Evolutionary conservation across 2,329 filamentous ascomycete genomes (phyloP).

Genomic region (Sporothrix curviconia): DNA sequence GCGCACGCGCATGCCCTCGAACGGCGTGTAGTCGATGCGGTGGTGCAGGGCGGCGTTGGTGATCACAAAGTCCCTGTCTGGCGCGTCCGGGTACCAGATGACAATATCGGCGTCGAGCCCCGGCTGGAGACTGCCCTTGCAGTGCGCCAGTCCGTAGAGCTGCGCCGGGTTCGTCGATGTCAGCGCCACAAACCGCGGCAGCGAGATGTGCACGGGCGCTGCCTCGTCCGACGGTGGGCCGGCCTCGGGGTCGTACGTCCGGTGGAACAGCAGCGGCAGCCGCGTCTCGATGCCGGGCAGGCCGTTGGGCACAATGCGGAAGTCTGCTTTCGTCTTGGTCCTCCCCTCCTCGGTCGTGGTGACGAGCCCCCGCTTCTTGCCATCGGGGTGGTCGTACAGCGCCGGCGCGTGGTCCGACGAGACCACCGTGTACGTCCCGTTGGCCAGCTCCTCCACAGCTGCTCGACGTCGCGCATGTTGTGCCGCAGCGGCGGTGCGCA

Average conservation of each 20-base stretch:
- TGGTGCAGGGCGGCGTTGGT: conserved; percentile 50
- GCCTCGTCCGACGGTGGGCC: conserved; percentile 16
- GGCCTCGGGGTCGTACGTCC: conserved; percentile 15
- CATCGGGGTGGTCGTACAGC: conserved; percentile 38
- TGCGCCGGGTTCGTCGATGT: conserved; percentile 50
- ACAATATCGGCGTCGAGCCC: conserved; percentile 51
- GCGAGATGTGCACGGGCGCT: conserved; percentile 29
- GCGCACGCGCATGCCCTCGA: conserved; percentile 47
- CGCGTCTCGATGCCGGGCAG: conserved; percentile 52
- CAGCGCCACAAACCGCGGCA: conserved; percentile 47
- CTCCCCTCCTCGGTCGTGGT: neutral
- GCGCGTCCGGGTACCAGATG: conserved; percentile 48
- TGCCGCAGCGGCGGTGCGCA: conserved; percentile 46
- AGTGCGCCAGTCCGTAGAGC: conserved; percentile 47
- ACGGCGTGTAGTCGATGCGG: conserved; percentile 56
- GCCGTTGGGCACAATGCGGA: conserved; percentile 53
- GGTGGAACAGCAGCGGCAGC: conserved; percentile 39
- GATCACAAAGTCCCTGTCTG: neutral
- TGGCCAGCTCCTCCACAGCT: conserved; percentile 41
- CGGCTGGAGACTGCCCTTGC: conserved; percentile 43
- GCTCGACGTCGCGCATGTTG: conserved; percentile 37
- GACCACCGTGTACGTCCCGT: conserved; percentile 49
- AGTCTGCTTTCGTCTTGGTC: conserved; percentile 23
- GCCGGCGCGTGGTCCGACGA: conserved; percentile 44
- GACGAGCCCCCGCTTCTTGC: conserved; percentile 21